These are phyloP conservation scores for Microstegium vimineum DNA, from an alignment of 176 grass and related monocot species.

Conservation along the genomic window DNA sequence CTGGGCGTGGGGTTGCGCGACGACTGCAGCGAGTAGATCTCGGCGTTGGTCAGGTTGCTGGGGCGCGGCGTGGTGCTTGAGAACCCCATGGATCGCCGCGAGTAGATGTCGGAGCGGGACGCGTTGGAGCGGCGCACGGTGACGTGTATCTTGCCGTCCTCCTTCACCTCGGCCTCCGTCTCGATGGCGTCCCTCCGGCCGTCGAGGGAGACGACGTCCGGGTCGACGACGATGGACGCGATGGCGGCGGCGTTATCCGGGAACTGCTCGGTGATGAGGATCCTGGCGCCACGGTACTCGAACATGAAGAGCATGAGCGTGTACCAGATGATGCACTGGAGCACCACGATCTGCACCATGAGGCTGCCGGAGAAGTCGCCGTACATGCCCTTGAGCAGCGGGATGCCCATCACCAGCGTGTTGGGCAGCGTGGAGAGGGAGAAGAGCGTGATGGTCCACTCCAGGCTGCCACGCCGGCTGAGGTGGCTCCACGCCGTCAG, in stretches of 20 bases:
- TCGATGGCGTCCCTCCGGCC: conserved; percentile 69
- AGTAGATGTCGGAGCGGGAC: conserved; percentile 92
- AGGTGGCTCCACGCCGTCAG: conserved; percentile 83
- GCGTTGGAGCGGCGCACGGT: conserved; percentile 93
- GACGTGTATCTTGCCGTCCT: conserved; percentile 87
- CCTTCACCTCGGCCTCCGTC: conserved; percentile 87
- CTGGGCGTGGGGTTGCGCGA: conserved; percentile 86
- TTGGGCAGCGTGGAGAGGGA: conserved; percentile 97
- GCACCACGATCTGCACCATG: conserved; percentile 98
- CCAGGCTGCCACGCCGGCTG: conserved; percentile 59
- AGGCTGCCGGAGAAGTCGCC: conserved; percentile 74
- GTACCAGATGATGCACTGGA: conserved; percentile 99
- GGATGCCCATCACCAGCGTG: conserved; percentile 99
- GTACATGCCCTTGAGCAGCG: conserved; percentile 97
- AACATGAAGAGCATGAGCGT: conserved; percentile 99
- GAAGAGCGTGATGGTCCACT: conserved; percentile 99
- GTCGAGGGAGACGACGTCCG: conserved; percentile 87
- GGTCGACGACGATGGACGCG: conserved; percentile 90
- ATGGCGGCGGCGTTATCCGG: conserved; percentile 85
- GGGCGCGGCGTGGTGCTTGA: conserved; percentile 80
- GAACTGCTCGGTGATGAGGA: conserved; percentile 98
- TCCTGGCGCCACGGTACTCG: conserved; percentile 83
- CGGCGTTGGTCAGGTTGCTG: conserved; percentile 96
- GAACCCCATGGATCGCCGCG: conserved; percentile 76
- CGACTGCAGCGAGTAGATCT: conserved; percentile 99